Base-by-base conservation (phyloP, 2,329 filamentous ascomycete species). In the Pseudogymnoascus sp. region DNA sequence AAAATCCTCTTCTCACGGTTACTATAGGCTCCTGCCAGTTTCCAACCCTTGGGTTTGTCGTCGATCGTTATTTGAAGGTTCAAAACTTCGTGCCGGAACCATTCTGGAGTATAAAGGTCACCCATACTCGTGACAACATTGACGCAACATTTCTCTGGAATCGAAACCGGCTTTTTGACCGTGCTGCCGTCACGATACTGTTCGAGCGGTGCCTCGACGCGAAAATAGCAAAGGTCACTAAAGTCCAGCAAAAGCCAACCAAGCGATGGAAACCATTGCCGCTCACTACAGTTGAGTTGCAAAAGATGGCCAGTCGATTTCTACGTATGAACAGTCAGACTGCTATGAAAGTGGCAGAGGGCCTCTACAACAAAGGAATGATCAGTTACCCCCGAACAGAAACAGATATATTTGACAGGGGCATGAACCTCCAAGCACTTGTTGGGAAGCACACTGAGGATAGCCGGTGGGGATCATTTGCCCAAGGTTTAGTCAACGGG, bases 341-440 rank as follows among this genome's bases (percentile, higher is more conserved):
- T 65, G 91, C 96, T 50, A 97, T 99, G 93, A 88, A 83, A 59
- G 81, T 88, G 23, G 95, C 95, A 4, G 95, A 99, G 75, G 80
- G 80, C 4, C 83, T 99, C 1, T 99, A 99, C 78, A 93, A 92
- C 59, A 92, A 89, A 74, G 95, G 95, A 0, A 97, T 93, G 77
- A 96, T 99, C 76, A 97, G 93, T 75, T 99, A 99, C 75, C 95
- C 95, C 1, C 87, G 95, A 75, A 99, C 95, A 0, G 95, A 99
- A 75, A 99, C 95, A 0, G 95, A 99, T 74, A 89, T 93, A 33
- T 99, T 97, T 72, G 93, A 97, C 71, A 86, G 85, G 70, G 93
- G 84, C 4, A 97, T 97, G 79, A 88, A 97, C 72, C 81, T 99
- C 19, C 85, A 84, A 66, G 83, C 82, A 21, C 79, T 99, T 7